Conservation (phyloP, 441 rosid species). For the Breynia disticha region DNA sequence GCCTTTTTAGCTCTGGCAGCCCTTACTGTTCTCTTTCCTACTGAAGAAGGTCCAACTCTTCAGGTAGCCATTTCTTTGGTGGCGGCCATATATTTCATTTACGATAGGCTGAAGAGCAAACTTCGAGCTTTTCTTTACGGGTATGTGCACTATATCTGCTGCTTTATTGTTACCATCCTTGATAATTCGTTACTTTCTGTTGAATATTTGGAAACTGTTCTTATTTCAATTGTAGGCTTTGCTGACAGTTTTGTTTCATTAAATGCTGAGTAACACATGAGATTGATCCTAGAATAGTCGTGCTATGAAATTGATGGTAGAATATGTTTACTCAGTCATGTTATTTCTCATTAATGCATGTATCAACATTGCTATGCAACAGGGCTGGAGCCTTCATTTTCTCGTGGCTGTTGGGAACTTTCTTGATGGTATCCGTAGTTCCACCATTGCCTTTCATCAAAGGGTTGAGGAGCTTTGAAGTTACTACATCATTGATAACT, state of each 20-base stretch:
- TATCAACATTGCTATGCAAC: conserved; percentile 34
- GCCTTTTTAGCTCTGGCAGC: conserved; percentile 63
- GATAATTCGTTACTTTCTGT: not conserved
- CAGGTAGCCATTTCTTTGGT: conserved; percentile 74
- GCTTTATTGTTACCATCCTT: not conserved
- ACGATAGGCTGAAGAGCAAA: conserved; percentile 68
- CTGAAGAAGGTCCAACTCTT: conserved; percentile 96
- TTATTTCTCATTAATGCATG: conserved; percentile 6
- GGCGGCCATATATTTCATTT: conserved; percentile 68
- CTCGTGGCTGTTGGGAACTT: conserved; percentile 87
- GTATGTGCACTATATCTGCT: conserved; percentile 28
- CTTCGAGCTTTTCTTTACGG: conserved; percentile 66
- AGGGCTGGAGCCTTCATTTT: conserved; percentile 73
- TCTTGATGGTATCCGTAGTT: conserved; percentile 85
- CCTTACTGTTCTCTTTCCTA: conserved; percentile 84
- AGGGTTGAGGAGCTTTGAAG: conserved; percentile 85
- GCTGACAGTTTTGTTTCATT: too few relatives aligned
- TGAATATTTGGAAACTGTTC: not conserved
- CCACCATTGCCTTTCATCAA: conserved; percentile 59
- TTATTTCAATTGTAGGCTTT: too few relatives aligned
- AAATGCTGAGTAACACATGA: too few relatives aligned
- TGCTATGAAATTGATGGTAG: too few relatives aligned
- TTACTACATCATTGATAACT: conserved; percentile 68
- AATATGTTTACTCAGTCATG: too few relatives aligned
- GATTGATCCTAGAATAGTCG: too few relatives aligned